These are phyloP conservation scores for Jaminaea rosea DNA, from an alignment of 1,284 basidiomycete species.

Conservation along the genomic window DNA sequence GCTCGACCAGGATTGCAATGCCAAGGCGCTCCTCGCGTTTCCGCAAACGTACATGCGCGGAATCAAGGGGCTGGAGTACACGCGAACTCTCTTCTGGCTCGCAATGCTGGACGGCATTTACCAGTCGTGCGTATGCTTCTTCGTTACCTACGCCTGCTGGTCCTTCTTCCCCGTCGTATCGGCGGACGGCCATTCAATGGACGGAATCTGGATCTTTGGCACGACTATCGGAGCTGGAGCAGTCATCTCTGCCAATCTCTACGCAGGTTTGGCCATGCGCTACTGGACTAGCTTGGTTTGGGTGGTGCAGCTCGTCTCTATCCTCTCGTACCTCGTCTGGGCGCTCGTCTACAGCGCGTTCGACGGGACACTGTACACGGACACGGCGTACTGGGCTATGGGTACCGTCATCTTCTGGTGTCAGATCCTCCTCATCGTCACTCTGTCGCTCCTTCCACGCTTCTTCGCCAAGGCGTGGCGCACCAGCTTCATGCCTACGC, in stretches of 20 bases:
- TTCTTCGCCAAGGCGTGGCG: constrained; percentile 29
- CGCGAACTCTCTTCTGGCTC: constrained; percentile 79
- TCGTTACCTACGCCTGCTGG: constrained; percentile 74
- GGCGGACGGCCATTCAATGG: constrained; percentile 47
- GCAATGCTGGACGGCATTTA: constrained; percentile 92
- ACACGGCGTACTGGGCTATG: constrained; percentile 27
- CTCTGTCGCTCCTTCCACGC: constrained; percentile 31
- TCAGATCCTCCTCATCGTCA: constrained; percentile 25
- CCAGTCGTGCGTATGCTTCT: constrained; percentile 82
- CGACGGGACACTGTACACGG: constrained; percentile 19
- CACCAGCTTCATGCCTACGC: constrained; percentile 27
- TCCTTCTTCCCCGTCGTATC: constrained; percentile 50
- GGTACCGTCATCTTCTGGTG: constrained; percentile 34
- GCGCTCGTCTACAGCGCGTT: constrained; percentile 30
- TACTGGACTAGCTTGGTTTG: constrained; percentile 23
- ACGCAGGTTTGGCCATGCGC: constrained; percentile 19
- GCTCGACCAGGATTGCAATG: constrained; percentile 92
- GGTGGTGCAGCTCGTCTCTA: constrained; percentile 28
- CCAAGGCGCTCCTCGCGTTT: constrained; percentile 77
- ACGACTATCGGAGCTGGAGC: constrained; percentile 79
- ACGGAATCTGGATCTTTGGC: constrained; percentile 70
- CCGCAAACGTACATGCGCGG: constrained; percentile 89
- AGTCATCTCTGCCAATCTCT: constrained; percentile 69
- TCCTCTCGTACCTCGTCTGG: constrained; percentile 35
- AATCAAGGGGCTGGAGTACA: constrained; percentile 85